Percentiles rank a stretch among this genome's conserved stretches.
Conservation (phyloP, 1,284 basidiomycete genomes). For the Moesziomyces sp. region DNA sequence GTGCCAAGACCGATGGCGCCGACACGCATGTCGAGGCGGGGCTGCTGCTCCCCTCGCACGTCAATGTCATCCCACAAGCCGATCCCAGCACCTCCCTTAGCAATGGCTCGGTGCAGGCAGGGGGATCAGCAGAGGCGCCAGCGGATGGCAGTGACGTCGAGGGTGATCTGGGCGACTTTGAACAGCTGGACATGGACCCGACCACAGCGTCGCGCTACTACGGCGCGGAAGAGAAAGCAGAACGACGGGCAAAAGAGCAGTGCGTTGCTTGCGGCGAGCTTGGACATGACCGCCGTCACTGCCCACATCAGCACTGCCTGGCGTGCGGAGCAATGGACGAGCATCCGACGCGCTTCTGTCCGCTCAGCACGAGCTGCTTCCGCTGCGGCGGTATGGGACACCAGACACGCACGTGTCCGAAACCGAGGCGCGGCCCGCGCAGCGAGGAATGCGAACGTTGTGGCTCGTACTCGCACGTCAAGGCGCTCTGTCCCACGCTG, state of each 20-base stretch:
- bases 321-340: conserved; percentile 88
- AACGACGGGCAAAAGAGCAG: conserved; percentile 41
- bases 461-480: conserved; percentile 76
- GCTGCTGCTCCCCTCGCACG: conserved; percentile 33
- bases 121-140: not conserved
- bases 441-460: conserved; percentile 78
- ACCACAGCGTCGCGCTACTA: conserved; percentile 53
- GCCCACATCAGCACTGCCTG: conserved; percentile 75
- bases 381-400: conserved; percentile 88
- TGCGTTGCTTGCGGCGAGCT: conserved; percentile 54
- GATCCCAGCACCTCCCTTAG: not conserved
- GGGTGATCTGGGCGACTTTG: conserved; percentile 50
- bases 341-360: conserved; percentile 83
- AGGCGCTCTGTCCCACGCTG: conserved; percentile 83
- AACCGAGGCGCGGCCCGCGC: conserved; percentile 32
- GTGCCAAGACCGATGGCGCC: conserved; percentile 14
- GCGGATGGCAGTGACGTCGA: conserved; percentile 16
- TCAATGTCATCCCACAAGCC: conserved; percentile 22
- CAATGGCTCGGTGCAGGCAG: too few relatives aligned
- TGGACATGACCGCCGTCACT: conserved; percentile 54
- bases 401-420: conserved; percentile 77
- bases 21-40: conserved; percentile 34
- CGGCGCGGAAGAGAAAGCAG: conserved; percentile 51
- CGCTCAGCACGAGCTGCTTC: conserved; percentile 83
- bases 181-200: conserved; percentile 51